Evolutionary conservation across 805 yeast genomes (phyloP), one percentile per base, ranked within the genome.

Genomic region (Ogataea nakhonphanomensis): DNA sequence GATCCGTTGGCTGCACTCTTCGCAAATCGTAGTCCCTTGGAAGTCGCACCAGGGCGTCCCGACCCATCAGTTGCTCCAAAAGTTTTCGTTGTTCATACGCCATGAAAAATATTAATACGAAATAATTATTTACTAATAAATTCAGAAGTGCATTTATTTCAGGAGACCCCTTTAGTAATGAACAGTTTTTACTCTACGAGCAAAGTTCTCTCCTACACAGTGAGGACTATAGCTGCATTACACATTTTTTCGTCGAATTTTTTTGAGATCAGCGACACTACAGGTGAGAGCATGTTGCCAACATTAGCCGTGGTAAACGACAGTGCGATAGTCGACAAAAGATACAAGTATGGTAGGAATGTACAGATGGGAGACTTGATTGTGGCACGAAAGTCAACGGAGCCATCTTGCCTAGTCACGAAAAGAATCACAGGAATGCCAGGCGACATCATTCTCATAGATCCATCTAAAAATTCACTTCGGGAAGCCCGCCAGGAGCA

Each of bases 341-440:
- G 66, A 38, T 73, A 75, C 57, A 69, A 78, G 37, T 62, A 71
- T 34, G 97, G 96, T 1, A 66, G 82, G 41, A 70, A 70, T n/a
- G 58, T 88, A 5, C 60, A 72, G 30, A 76, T 82, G 49, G 99
- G 99, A 0, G 99, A 93, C 57, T 74, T 91, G 40, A 75, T 93
- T 2, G 93, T 91, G 26, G 90, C 95, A 2, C 64, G 76, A 23
- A 93, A 93, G 59, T 99, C 99, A 1, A 85, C 95, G 2, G 90
- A 84, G 49, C 95, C 95, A 0, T 71, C 73, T 13, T 85, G 81
- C 53, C 67, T 95, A 41, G 95, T 93, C 2, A 93, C 99, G 57
- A 93, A 93, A 55, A 71, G 99, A 41, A 81, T 93, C 15, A 82
- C 95, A 0, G 99, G 98, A 0, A 83, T 91, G 95, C 95, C 97